phyloP scores from a whole-genome alignment of 495 filamentous ascomycete species.

The Talaromyces nanjingensis region DNA sequence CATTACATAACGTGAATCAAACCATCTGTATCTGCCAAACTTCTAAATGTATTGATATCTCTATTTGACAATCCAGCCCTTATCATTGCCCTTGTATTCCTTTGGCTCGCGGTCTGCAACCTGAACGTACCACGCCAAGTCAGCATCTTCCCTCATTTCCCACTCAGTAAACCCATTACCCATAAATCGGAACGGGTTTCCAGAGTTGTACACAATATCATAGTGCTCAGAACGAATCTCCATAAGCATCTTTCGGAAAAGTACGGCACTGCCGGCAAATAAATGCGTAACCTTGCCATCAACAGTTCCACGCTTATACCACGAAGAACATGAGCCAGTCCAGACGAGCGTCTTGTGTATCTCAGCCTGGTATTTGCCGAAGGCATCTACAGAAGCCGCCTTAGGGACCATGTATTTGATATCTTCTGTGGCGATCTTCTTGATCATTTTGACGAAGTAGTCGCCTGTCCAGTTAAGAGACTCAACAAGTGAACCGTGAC shows the following conservation, averaged over 20 bases:
- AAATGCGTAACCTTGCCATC: constrained; percentile 41
- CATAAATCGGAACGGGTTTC: constrained; percentile 43
- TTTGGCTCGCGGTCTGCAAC: too few species aligned
- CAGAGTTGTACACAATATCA: constrained; percentile 34
- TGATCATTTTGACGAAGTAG: too few species aligned
- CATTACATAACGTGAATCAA: too few species aligned
- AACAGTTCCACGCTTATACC: constrained; percentile 39
- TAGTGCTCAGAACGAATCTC: constrained; percentile 43
- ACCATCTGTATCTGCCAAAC: too few species aligned
- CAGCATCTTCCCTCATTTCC: constrained; percentile 18
- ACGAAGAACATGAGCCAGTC: constrained; percentile 35
- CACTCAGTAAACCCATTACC: constrained; percentile 37
- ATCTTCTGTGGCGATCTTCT: constrained; percentile 25
- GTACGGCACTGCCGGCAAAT: constrained; percentile 37
- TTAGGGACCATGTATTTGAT: constrained; percentile 40
- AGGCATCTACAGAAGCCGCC: constrained; percentile 31
- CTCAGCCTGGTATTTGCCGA: constrained; percentile 31
- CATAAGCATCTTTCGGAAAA: constrained; percentile 42
- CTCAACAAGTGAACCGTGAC: constrained; percentile 34
- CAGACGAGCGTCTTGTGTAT: constrained; percentile 41
- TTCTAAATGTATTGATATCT: too few species aligned
- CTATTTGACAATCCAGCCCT: too few species aligned
- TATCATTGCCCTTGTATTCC: too few species aligned
- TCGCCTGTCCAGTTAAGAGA: constrained; percentile 29
- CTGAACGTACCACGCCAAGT: constrained; percentile 24